These are phyloP conservation scores for Populus davidiana DNA, from an alignment of 345 rosid genomes.

Conservation along the genomic window DNA sequence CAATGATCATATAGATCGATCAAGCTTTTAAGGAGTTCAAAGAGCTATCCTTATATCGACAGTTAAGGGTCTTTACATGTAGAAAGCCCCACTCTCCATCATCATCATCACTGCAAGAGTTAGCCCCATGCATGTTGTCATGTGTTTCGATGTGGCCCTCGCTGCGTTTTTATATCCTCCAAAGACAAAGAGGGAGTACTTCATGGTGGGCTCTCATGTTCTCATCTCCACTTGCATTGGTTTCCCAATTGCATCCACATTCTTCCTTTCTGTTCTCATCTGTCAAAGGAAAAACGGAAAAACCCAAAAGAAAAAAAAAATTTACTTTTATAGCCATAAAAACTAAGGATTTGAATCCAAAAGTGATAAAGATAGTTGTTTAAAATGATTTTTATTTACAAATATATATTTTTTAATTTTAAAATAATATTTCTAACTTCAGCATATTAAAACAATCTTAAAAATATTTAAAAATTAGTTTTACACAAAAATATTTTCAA, in stretches of 20 bases:
- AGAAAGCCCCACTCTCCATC: constrained; percentile 19
- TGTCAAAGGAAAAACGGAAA: background rate
- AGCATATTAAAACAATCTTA: too few species aligned
- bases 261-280: constrained; percentile 33
- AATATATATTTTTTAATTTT: too few species aligned
- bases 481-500: too few species aligned
- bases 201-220: constrained; percentile 32
- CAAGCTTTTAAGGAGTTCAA: constrained; percentile 40
- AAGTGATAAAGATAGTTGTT: too few species aligned
- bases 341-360: background rate
- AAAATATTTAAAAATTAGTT: too few species aligned
- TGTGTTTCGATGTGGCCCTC: background rate
- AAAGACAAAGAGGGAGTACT: background rate
- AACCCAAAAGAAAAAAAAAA: background rate
- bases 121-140: constrained; percentile 23
- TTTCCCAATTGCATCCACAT: constrained; percentile 22
- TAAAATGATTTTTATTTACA: too few species aligned
- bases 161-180: background rate
- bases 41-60: constrained; percentile 35
- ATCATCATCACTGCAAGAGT: constrained; percentile 13
- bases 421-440: too few species aligned
- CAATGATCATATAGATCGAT: constrained; percentile 40
- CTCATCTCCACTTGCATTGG: constrained; percentile 24
- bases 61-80: constrained; percentile 30
- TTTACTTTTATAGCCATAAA: background rate